Percentiles rank a stretch among this genome's conserved stretches.
Evolutionary conservation across 306 rosid species (phyloP).

Genomic region (Cucurbita maxima): DNA sequence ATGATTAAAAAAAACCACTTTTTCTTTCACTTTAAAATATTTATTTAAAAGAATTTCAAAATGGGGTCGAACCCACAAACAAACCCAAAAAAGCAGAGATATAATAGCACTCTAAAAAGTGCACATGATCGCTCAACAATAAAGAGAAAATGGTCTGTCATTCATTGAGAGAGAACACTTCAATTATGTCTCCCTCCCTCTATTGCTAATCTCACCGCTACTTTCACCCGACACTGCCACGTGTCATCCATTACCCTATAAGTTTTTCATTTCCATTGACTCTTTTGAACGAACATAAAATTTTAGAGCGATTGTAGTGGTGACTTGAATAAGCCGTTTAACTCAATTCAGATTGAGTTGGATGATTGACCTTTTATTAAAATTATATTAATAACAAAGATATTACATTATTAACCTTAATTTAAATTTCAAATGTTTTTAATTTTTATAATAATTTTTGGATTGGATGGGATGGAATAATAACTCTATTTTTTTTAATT

Average conservation of each 20-base stretch:
- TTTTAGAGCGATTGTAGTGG: too few species aligned
- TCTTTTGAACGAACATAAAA: too few species aligned
- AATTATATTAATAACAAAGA: too few species aligned
- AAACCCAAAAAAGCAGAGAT: slow-evolving; percentile 1
- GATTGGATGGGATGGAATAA: too few species aligned
- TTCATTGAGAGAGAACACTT: not conserved
- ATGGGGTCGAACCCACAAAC: slow-evolving; percentile 1
- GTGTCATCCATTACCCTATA: not conserved
- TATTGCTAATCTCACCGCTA: not conserved
- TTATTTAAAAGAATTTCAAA: not conserved
- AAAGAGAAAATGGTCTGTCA: not conserved
- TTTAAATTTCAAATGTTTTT: too few species aligned
- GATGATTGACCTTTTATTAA: too few species aligned
- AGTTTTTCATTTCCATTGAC: not conserved
- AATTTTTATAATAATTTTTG: too few species aligned
- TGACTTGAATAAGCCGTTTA: too few species aligned
- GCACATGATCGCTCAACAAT: not conserved
- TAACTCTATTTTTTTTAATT: too few species aligned
- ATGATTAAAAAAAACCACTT: not conserved
- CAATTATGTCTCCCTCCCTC: not conserved
- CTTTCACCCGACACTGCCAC: not conserved
- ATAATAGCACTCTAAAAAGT: not conserved
- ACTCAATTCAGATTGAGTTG: too few species aligned
- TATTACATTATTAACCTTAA: too few species aligned
- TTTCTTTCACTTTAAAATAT: not conserved